Conservation (phyloP, 805 yeast species). For the Hemisphaericaspora nanyangensis region DNA sequence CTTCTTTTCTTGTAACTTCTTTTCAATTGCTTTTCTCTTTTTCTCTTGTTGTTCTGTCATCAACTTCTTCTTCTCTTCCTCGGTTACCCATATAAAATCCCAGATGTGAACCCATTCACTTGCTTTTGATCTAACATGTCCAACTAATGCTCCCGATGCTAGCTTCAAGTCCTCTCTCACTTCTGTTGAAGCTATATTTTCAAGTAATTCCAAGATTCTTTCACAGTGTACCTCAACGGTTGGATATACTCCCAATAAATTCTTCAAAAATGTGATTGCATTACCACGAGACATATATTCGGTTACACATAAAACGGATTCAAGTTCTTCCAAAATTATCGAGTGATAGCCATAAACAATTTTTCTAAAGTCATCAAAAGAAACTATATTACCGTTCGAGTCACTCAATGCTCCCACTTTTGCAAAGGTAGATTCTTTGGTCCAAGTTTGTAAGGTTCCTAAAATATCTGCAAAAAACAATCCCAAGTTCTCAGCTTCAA, state of each 20-base stretch:
- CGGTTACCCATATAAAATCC: conserved; percentile 53
- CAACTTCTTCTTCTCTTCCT: conserved; percentile 34
- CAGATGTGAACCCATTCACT: conserved; percentile 48
- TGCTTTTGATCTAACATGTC: conserved; percentile 56
- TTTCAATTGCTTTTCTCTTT: conserved; percentile 11
- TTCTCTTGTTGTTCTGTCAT: conserved; percentile 19
- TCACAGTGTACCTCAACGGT: conserved; percentile 64
- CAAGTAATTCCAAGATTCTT: conserved; percentile 43
- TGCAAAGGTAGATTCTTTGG: conserved; percentile 25
- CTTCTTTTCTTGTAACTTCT: conserved; percentile 12
- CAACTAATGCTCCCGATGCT: conserved; percentile 69
- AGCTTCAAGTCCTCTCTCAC: conserved; percentile 75
- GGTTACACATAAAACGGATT: conserved; percentile 39
- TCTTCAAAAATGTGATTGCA: conserved; percentile 72
- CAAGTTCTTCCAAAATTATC: conserved; percentile 41
- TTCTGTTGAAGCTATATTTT: conserved; percentile 49
- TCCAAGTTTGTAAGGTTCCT: conserved; percentile 44
- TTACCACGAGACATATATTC: conserved; percentile 81
- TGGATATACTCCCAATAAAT: conserved; percentile 62
- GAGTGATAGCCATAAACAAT: conserved; percentile 55
- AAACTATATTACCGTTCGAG: conserved; percentile 11
- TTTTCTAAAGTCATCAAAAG: conserved; percentile 33
- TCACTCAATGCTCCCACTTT: conserved; percentile 17
- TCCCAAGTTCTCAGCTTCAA: conserved; percentile 80
- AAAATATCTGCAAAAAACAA: conserved; percentile 61